Evolutionary conservation across 2,329 filamentous ascomycete species (phyloP).

Genomic region (Hypoxylon sp.): DNA sequence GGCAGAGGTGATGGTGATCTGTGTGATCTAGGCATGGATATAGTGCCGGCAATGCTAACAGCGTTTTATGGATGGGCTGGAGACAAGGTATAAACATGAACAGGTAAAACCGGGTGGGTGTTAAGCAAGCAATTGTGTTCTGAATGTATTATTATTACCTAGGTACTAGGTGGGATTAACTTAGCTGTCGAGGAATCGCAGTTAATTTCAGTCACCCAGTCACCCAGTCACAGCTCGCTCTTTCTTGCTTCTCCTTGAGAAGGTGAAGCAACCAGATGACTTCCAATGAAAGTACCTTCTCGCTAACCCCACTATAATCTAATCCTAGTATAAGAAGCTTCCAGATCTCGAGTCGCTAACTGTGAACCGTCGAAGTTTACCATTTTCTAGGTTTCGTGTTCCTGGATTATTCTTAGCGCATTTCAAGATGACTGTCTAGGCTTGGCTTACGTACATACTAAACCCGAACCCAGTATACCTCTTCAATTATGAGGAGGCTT

Average conservation of each 20-base stretch:
- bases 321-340: neutral
- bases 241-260: neutral
- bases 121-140: neutral
- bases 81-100: constrained; percentile 1
- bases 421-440: neutral
- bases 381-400: neutral
- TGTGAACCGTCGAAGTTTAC: neutral
- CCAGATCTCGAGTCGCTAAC: neutral
- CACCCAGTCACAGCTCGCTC: neutral
- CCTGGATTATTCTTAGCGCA: neutral
- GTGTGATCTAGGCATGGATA: neutral
- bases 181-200: neutral
- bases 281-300: neutral
- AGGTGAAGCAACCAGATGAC: neutral
- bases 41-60: constrained; percentile 1
- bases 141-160: no score
- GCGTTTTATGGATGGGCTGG: neutral
- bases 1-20: neutral
- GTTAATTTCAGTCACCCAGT: neutral
- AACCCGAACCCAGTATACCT: neutral
- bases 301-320: neutral
- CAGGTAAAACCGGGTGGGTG: neutral
- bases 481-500: neutral
- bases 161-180: neutral
- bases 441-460: neutral